phyloP scores from a whole-genome alignment of 2,329 filamentous ascomycete species.

The Calonectria honghensis region DNA sequence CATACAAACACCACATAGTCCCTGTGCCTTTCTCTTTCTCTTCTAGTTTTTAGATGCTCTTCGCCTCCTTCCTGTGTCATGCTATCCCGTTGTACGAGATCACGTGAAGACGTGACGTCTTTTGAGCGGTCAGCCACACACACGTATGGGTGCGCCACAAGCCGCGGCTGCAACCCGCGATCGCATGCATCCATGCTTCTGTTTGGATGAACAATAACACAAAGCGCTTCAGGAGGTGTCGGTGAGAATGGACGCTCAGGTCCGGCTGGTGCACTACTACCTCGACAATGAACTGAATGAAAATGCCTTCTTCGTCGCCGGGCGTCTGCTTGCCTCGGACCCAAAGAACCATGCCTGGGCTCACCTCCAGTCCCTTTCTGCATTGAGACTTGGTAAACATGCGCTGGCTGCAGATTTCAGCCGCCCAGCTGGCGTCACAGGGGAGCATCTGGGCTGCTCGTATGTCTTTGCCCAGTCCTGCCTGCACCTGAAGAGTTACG shows the following conservation, averaged over 20 bases:
- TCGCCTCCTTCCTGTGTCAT: background rate
- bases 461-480: conserved; percentile 46
- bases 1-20: background rate
- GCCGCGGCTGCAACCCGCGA: conserved; percentile 19
- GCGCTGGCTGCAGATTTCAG: conserved; percentile 36
- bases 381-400: conserved; percentile 42
- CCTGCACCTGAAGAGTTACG: conserved; percentile 39
- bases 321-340: conserved; percentile 38
- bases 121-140: conserved; percentile 29
- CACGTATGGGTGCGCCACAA: conserved; percentile 30
- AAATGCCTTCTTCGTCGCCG: conserved; percentile 39
- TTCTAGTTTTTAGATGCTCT: background rate
- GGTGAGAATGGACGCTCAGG: conserved; percentile 29
- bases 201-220: conserved; percentile 24
- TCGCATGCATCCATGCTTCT: conserved; percentile 22
- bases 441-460: conserved; percentile 45
- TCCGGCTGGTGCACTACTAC: conserved; percentile 38
- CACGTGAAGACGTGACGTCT: conserved; percentile 26
- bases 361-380: conserved; percentile 46
- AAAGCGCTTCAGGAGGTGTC: conserved; percentile 4
- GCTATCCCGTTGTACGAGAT: background rate
- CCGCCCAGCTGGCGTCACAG: conserved; percentile 28
- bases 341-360: conserved; percentile 43
- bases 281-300: conserved; percentile 42
- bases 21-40: background rate